phyloP scores from a whole-genome alignment of 495 filamentous ascomycete species.

The Bombardia bombarda region DNA sequence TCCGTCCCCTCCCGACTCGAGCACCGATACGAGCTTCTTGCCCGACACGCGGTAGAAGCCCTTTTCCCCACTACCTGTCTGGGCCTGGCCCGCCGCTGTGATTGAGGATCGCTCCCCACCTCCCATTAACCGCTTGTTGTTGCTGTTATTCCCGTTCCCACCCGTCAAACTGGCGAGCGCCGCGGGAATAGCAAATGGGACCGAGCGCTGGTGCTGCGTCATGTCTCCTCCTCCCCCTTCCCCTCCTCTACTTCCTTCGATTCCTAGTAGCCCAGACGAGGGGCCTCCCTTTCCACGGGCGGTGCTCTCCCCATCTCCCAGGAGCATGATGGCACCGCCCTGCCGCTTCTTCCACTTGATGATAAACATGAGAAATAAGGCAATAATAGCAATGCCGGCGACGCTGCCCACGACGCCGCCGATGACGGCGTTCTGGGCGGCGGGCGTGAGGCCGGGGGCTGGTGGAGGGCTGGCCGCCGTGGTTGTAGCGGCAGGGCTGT shows the following conservation, averaged over 20 bases:
- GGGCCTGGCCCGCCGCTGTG: not conserved
- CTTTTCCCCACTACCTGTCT: slow-evolving; percentile 17
- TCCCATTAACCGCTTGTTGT: too few species aligned
- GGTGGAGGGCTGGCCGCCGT: slow-evolving; percentile 3
- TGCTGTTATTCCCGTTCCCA: slow-evolving; percentile 33
- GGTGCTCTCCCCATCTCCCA: slow-evolving; percentile 19
- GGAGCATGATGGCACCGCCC: slow-evolving; percentile 21
- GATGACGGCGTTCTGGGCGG: slow-evolving; percentile 37
- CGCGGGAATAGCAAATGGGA: slow-evolving; percentile 47
- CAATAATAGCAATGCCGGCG: slow-evolving; percentile 52
- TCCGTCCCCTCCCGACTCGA: slow-evolving; percentile 62
- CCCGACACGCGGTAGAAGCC: slow-evolving; percentile 56
- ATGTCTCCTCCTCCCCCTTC: slow-evolving; percentile 24
- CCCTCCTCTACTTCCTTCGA: slow-evolving; percentile 13
- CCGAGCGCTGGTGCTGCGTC: slow-evolving; percentile 38
- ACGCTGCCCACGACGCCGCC: slow-evolving; percentile 61
- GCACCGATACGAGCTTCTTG: slow-evolving; percentile 62
- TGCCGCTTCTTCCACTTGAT: slow-evolving; percentile 48
- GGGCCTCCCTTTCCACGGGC: slow-evolving; percentile 5
- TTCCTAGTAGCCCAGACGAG: not conserved
- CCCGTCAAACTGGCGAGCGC: slow-evolving; percentile 42
- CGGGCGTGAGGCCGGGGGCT: slow-evolving; percentile 19
- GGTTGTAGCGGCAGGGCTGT: not conserved
- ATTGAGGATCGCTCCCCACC: too few species aligned
- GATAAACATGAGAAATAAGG: slow-evolving; percentile 46